Percentiles rank a stretch among this genome's conserved stretches.
Evolutionary conservation across 169 alveolate species (phyloP).

Genomic region (Besnoitia besnoiti): DNA sequence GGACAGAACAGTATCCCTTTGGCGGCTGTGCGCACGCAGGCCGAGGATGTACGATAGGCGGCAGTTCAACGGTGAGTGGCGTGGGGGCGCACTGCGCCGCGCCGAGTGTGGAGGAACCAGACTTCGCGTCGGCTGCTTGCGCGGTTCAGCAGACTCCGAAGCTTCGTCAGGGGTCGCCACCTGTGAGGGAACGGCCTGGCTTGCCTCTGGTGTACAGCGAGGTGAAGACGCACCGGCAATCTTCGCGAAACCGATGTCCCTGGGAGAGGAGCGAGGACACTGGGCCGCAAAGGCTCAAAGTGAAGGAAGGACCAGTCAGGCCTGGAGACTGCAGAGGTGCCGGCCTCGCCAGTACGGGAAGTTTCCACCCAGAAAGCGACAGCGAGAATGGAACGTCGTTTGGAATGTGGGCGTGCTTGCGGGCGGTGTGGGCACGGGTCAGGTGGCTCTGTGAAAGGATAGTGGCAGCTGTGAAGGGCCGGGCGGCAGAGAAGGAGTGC

Average conservation of each 20-base stretch:
- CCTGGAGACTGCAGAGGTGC: background rate
- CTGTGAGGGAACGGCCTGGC: background rate
- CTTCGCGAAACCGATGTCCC: background rate
- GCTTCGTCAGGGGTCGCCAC: background rate
- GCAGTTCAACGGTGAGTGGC: too few species aligned
- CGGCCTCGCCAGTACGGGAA: background rate
- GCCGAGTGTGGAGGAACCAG: too few species aligned
- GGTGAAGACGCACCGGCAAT: background rate
- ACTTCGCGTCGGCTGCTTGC: too few species aligned
- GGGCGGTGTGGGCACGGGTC: background rate
- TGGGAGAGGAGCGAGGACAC: background rate
- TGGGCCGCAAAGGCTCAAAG: background rate
- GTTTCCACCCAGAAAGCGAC: background rate
- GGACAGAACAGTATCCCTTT: background rate
- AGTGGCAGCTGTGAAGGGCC: background rate
- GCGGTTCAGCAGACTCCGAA: too few species aligned
- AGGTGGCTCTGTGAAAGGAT: background rate
- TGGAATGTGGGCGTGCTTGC: background rate
- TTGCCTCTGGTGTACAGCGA: background rate
- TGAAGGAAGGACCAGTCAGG: background rate
- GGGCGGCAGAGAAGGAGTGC: conserved; percentile 28
- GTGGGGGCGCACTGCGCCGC: too few species aligned
- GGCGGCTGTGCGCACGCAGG: too few species aligned
- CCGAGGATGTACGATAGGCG: too few species aligned
- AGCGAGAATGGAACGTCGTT: background rate